Evolutionary conservation across 129 eudicot species (phyloP), one percentile per base, ranked within the genome.

Genomic region (Centaurea solstitialis): DNA sequence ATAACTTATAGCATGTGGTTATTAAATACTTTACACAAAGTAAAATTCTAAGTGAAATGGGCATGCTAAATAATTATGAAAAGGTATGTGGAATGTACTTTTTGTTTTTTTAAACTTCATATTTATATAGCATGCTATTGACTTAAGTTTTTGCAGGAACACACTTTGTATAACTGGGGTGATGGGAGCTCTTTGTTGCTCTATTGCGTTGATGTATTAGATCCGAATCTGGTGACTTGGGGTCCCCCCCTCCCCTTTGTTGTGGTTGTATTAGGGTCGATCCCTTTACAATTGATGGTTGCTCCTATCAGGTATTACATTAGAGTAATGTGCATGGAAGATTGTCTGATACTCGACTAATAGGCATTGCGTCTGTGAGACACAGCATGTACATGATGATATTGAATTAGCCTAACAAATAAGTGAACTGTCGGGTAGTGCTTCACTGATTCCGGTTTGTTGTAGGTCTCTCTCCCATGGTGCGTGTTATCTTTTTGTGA

Each of bases 121-220:
- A 57, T 57, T 57, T 57, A 57, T n/a, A 57, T n/a, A 57, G 65
- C 65, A 57, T 57, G 65, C 65, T 57, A 57, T 57, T 57, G 65
- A n/a, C 65, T 17, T 57, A 57, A 57, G 65, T 57, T 57, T 57
- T 57, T 57, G 65, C 22, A 17, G 65, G 22, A 57, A 57, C 9
- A 57, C 9, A 57, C 22, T 57, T 57, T 57, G 22, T 57, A 57
- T n/a, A 57, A n/a, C n/a, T 57, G 65, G n/a, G 65, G 23, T 57
- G 65, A 53, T 53, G 22, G 64, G 22, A 17, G 65, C 22, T 57
- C 21, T 57, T 57, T 57, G 22, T 57, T 57, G 65, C 65, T 17
- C 9, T 53, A 53, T 13, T 7, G 64, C 21, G 4, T 17, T 53
- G 64, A 53, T 53, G 64, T 15, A 53, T 17, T 53, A 53, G 21